Evolutionary conservation across 768 basidiomycete genomes (phyloP).

Genomic region (Agaricus sinodeliciosus): DNA sequence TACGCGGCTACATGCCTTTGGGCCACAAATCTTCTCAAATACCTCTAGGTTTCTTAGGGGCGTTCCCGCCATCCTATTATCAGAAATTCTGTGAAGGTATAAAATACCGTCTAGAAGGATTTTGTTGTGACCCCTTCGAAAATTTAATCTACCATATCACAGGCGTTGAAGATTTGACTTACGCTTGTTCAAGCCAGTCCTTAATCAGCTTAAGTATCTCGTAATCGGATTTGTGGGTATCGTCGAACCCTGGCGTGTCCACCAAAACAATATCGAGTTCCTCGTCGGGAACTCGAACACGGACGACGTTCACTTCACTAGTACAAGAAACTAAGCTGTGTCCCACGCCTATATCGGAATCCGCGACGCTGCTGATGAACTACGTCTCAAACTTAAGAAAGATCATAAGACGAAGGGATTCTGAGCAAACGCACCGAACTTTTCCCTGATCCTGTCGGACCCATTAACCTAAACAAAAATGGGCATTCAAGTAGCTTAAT

Average conservation of each 20-base stretch:
- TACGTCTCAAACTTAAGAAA: constrained; percentile 6
- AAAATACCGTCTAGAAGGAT: constrained; percentile 22
- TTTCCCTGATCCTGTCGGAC: constrained; percentile 16
- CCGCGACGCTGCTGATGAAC: constrained; percentile 31
- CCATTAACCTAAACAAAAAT: constrained; percentile 10
- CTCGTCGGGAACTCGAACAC: constrained; percentile 2
- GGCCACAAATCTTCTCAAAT: constrained; percentile 30
- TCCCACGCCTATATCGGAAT: constrained; percentile 22
- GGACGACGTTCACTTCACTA: constrained; percentile 16
- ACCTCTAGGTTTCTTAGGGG: constrained; percentile 21
- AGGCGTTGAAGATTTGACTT: constrained; percentile 8
- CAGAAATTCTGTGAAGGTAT: constrained; percentile 18
- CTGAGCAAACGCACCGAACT: constrained; percentile 11
- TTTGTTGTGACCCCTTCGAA: constrained; percentile 4
- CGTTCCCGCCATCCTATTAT: constrained; percentile 23
- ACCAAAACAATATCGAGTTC: constrained; percentile 15
- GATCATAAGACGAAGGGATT: neutral
- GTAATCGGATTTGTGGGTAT: constrained; percentile 15
- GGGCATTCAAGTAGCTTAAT: neutral
- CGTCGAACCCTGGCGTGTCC: constrained; percentile 24
- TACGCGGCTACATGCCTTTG: constrained; percentile 20
- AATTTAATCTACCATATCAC: neutral
- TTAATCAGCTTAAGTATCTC: constrained; percentile 20
- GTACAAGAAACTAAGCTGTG: constrained; percentile 28
- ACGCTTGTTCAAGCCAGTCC: constrained; percentile 16